These are phyloP conservation scores for Galerina marginata DNA, from an alignment of 768 basidiomycete species.

Conservation along the genomic window DNA sequence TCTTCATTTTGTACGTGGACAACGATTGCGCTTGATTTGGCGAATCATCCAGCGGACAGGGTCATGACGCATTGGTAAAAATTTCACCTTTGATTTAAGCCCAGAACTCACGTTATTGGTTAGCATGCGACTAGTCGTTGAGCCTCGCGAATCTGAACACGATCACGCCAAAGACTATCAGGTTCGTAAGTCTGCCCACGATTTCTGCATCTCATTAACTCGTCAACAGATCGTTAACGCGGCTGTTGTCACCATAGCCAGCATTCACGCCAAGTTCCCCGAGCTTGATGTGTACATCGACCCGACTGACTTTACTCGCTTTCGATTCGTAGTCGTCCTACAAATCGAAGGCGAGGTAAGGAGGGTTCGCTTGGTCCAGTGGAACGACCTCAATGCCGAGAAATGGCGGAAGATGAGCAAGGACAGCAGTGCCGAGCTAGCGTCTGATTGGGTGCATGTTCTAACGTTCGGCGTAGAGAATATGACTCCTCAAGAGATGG, in stretches of 20 bases:
- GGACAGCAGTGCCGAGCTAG: neutral
- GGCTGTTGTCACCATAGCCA: neutral
- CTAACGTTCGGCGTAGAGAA: neutral
- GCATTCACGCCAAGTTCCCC: neutral
- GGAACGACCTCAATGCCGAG: neutral
- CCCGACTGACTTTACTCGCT: slow-evolving; percentile 2
- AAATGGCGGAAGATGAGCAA: neutral
- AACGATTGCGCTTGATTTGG: neutral
- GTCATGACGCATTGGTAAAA: slow-evolving; percentile 8
- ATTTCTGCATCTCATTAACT: neutral
- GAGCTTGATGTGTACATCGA: neutral
- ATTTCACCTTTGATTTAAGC: neutral
- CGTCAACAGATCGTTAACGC: neutral
- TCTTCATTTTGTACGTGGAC: neutral
- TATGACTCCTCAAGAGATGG: neutral
- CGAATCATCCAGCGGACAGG: slow-evolving; percentile 6
- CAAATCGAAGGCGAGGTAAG: neutral
- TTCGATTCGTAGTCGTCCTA: neutral
- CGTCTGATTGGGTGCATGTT: neutral
- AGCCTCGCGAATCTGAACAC: neutral
- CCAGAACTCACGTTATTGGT: neutral
- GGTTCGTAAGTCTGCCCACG: neutral
- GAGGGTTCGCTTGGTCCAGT: neutral
- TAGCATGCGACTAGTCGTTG: neutral
- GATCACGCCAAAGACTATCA: neutral